Evolutionary conservation across 768 basidiomycete species (phyloP).

Genomic region (Hydnum rufescens): DNA sequence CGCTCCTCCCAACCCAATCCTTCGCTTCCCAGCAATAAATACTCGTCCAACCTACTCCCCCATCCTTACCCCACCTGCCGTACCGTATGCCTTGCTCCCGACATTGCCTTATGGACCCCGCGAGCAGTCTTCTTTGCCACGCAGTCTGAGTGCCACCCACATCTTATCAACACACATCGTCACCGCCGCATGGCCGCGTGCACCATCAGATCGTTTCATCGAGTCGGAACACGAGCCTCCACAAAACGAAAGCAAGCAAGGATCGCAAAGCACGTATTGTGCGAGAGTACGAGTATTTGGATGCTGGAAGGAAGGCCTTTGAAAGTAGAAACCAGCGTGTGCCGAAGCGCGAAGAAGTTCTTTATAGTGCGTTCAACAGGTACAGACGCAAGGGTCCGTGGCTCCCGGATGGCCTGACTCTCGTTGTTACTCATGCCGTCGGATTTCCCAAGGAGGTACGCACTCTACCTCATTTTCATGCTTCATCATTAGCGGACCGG

Average conservation of each 20-base stretch:
- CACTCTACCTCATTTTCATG: too few relatives aligned
- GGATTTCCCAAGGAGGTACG: constrained; percentile 74
- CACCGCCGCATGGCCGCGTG: constrained; percentile 13
- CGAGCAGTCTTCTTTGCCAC: not conserved
- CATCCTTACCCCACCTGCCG: not conserved
- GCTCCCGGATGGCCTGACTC: constrained; percentile 40
- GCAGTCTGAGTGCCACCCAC: not conserved
- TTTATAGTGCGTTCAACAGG: constrained; percentile 60
- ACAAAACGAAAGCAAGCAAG: not conserved
- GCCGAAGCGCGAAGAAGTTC: constrained; percentile 12
- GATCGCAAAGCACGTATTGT: constrained; percentile 3
- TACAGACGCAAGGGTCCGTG: constrained; percentile 37
- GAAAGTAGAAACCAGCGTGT: too few relatives aligned
- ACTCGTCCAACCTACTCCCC: not conserved
- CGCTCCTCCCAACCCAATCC: not conserved
- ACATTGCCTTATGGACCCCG: not conserved
- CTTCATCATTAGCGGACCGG: too few relatives aligned
- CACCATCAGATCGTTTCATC: not conserved
- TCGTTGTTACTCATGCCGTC: constrained; percentile 69
- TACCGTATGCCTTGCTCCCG: not conserved
- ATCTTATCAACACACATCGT: constrained; percentile 13
- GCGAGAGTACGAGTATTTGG: not conserved
- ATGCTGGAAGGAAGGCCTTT: constrained; percentile 10
- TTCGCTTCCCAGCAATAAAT: not conserved
- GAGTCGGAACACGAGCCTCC: constrained; percentile 2